phyloP scores from a whole-genome alignment of 2,329 filamentous ascomycete species.

The Laburnicola sp. region DNA sequence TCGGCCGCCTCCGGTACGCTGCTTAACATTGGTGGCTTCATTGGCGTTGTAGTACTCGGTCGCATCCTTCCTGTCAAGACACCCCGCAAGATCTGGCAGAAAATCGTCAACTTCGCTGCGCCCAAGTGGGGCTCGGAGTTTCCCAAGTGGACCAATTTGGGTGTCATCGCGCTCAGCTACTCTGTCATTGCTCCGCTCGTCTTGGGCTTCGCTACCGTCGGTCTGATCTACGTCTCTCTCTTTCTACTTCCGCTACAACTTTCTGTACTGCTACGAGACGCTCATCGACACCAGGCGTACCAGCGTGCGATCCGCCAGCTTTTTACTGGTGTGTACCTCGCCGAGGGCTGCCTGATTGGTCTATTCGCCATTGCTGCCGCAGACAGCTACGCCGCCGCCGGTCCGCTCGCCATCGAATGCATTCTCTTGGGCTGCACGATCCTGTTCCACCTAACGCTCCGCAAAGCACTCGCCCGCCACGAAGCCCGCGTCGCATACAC shows the following conservation, averaged over 20 bases:
- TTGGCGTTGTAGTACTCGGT: constrained; percentile 81
- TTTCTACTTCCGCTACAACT: constrained; percentile 55
- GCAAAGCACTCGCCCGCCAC: constrained; percentile 35
- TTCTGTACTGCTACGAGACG: constrained; percentile 54
- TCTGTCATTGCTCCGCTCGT: constrained; percentile 54
- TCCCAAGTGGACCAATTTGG: constrained; percentile 53
- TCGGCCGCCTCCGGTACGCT: constrained; percentile 48
- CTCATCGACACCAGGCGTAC: constrained; percentile 54
- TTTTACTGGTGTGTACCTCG: constrained; percentile 52
- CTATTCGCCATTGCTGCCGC: constrained; percentile 50
- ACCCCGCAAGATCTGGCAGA: constrained; percentile 52
- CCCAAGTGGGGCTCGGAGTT: constrained; percentile 52
- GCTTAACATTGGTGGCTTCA: constrained; percentile 79
- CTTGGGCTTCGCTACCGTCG: constrained; percentile 51
- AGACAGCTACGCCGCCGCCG: constrained; percentile 39
- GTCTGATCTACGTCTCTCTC: constrained; percentile 53
- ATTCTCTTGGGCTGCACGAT: constrained; percentile 47
- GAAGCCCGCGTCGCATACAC: constrained; percentile 37
- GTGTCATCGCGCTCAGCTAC: constrained; percentile 51
- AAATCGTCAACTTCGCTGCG: constrained; percentile 48
- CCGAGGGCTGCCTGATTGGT: constrained; percentile 53
- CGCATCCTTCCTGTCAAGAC: constrained; percentile 57
- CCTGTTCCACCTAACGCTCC: constrained; percentile 46
- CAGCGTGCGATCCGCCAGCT: constrained; percentile 53
- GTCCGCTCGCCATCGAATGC: constrained; percentile 50